Evolutionary conservation across 148 eudicot species (phyloP).

Genomic region (Simmondsia chinensis): DNA sequence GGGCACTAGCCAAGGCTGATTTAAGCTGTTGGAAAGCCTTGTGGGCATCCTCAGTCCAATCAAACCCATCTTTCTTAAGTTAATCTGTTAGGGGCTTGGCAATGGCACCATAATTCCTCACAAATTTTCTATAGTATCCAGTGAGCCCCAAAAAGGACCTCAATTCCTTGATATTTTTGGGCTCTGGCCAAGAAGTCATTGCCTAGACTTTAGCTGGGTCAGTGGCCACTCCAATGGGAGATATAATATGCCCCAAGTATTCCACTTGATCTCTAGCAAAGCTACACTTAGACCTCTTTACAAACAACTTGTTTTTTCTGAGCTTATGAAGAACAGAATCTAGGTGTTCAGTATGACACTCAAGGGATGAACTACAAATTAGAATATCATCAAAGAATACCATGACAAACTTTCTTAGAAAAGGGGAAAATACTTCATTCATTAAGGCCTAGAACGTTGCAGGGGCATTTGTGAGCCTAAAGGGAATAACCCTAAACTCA

Average conservation of each 20-base stretch:
- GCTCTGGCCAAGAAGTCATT: not conserved
- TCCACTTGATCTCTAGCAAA: not conserved
- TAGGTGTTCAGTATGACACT: too few relatives aligned
- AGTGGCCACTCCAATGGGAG: not conserved
- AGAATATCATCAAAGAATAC: not conserved
- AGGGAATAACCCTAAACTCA: too few relatives aligned
- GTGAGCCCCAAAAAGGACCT: too few relatives aligned
- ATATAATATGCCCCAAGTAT: too few relatives aligned
- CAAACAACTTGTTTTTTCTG: too few relatives aligned
- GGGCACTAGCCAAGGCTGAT: not conserved
- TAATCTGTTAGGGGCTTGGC: not conserved
- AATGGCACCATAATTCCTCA: too few relatives aligned
- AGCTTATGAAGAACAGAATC: too few relatives aligned
- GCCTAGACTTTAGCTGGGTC: not conserved
- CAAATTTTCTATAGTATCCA: too few relatives aligned
- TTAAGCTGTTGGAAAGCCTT: not conserved
- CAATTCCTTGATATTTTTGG: too few relatives aligned
- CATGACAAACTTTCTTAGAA: not conserved
- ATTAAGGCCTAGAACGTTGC: not conserved
- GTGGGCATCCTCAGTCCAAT: too few relatives aligned
- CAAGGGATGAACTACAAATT: not conserved
- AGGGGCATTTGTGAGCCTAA: too few relatives aligned
- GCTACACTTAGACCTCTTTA: too few relatives aligned
- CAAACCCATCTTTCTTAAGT: not conserved
- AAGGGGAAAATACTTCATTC: not conserved